Base-by-base conservation (phyloP, 2,329 filamentous ascomycete species). In the Madurella mycetomatis region DNA sequence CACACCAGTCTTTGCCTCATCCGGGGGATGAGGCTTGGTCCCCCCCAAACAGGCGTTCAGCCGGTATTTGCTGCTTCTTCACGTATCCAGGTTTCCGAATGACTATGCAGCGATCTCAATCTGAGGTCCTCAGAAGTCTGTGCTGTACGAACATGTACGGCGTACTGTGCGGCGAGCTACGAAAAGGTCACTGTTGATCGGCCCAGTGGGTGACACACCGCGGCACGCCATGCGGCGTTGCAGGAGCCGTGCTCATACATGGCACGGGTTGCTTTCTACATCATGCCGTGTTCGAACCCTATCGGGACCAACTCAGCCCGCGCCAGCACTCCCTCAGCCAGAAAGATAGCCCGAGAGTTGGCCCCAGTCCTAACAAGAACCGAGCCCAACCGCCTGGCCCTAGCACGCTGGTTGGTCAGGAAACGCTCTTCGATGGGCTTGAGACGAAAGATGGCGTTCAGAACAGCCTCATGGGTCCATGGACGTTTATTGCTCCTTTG, bases 121-220 rank as follows among this genome's bases (percentile, higher is more conserved):
- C 57, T 47, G 37, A 49, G 41, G 34, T 30, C 5, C 25, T 25
- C 42, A 11, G 34, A 7, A 25, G 25, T 7, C 25, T 25, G 7
- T 25, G 25, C 25, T 25, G 25, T 25, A 25, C 25, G 7, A 25
- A 25, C 25, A 25, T 25, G 25, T 25, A 25, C 25, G 3, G 3
- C 7, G 25, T 25, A 25, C 25, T 25, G 3, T 25, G 7, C 25
- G 7, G 25, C 25, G 25, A 17, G 50, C 41, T 55, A 51, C 47
- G 47, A 53, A 56, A 49, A 57, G 52, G 59, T 50, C 39, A 49
- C 54, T 56, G 59, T 57, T 45, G 49, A 54, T 56, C 58, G 51
- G 58, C 25, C 19, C 37, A 53, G 30, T 50, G 49, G 52, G 45
- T 56, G 56, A 56, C 49, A 56, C 53, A 30, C 47, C 53, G 56